Evolutionary conservation across 805 yeast genomes (phyloP).

Genomic region (Isabelozyma pseudorhagii): DNA sequence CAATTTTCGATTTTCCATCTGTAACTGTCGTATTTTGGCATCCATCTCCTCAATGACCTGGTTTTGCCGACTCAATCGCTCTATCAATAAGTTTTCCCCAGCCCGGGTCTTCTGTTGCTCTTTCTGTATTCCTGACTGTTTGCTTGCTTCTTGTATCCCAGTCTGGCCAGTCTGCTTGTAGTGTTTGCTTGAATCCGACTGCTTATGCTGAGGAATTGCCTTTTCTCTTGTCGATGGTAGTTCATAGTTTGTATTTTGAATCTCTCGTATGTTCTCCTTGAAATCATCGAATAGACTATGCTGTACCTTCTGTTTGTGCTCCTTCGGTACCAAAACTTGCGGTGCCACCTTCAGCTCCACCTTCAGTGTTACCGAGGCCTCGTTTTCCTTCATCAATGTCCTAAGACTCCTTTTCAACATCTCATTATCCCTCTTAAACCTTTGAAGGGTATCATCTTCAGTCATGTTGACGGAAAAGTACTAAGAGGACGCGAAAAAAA

Average conservation of each 20-base stretch:
- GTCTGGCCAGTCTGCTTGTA: too few relatives aligned
- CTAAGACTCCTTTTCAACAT: slow-evolving; percentile 6
- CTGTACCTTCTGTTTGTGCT: slow-evolving; percentile 4
- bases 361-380: slow-evolving; percentile 5
- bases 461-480: background rate
- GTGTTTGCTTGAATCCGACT: too few relatives aligned
- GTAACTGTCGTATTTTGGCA: background rate
- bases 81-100: slow-evolving; percentile 2
- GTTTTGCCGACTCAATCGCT: slow-evolving; percentile 4
- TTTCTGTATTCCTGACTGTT: too few relatives aligned
- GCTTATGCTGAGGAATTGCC: background rate
- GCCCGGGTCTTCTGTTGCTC: background rate
- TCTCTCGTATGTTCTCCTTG: slow-evolving; percentile 18
- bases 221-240: slow-evolving; percentile 9
- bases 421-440: slow-evolving; percentile 1
- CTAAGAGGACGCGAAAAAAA: background rate
- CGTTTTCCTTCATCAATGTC: slow-evolving; percentile 7
- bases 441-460: background rate
- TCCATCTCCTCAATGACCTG: slow-evolving; percentile 4
- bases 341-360: slow-evolving; percentile 4
- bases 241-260: slow-evolving; percentile 16
- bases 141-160: too few relatives aligned
- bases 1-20: slow-evolving; percentile 3
- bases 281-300: slow-evolving; percentile 14
- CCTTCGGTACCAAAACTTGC: background rate